Evolutionary conservation across 768 basidiomycete species (phyloP), one percentile per base, ranked within the genome.

Genomic region (Podaxis rugospora): DNA sequence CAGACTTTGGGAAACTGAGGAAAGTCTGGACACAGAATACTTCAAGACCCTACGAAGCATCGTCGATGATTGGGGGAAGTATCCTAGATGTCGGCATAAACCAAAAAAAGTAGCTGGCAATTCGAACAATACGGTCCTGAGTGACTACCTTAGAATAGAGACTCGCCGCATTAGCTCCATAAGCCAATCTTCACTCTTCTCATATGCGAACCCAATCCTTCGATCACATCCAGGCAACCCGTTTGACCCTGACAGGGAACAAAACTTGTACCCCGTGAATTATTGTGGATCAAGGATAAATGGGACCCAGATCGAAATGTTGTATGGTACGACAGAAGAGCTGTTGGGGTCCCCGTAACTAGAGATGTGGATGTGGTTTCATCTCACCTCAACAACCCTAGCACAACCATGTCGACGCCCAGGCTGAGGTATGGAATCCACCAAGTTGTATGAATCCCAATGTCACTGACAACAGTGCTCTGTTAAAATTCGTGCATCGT

Each of bases 201-300:
- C 28, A 32, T 32, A 32, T 32, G 28, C 7, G 7, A 32, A 32
- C 28, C 7, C 7, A 32, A 32, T 7, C 28, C 28, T 32, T 32
- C 28, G 28, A 32, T 14, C 4, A 1, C 18, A 9, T 13, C 10
- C 55, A 67, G 66, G 66, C 66, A 9, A 65, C 58, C 51, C 62
- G 6, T 63, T 62, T 21, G 61, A 63, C 35, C 66, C 66, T 2
- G 59, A 62, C 44, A 65, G 66, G 66, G 58, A 65, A 42, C 37
- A 47, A 5, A 47, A 59, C 25, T 65, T 63, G n/a, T 66, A 65
- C 28, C 64, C 64, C 4, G 23, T 25, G 7, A 66, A 66, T 36
- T 66, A 1, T 9, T 66, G 1, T 40, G 36, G 16, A 62, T 65
- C 11, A 66, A 66, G 35, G 53, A 65, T n/a, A 61, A 39, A 11